Evolutionary conservation across 2,329 filamentous ascomycete genomes (phyloP), one percentile per base, ranked within the genome.

Genomic region (Cladophialophora chaetospira): DNA sequence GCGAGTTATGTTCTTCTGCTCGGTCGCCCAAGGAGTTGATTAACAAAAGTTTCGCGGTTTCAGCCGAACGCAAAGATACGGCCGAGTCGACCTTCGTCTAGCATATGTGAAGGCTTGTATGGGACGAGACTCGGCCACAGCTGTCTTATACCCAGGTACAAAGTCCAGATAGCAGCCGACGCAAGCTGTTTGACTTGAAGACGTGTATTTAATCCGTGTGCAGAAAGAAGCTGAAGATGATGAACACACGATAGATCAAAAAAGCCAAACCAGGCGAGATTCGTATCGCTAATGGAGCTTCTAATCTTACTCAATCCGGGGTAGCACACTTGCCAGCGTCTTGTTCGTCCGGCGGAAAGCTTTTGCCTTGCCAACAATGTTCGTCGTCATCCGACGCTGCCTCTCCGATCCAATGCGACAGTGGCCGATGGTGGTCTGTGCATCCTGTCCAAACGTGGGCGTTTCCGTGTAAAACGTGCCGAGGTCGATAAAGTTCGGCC

Each of bases 371-470:
- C 21, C 17, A 21, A n/a, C 44, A 29, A 21, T 29, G 29, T 19
- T 19, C n/a, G 3, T n/a, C 44, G 9, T 28, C 9, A 28, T 15
- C n/a, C 3, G 23, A 23, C 13, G 13, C 38, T 25, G 46, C 33
- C 46, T 49, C 33, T 11, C 46, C 31, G 31, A 15, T n/a, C 10
- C 5, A 23, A 48, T 48, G 45, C 45, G 45, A 25, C 29, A 8
- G 29, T 49, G 46, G 46, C 46, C 46, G 46, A 28, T 38, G 13
- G 21, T 48, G 46, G 31, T 3, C 15, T 19, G 15, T 38, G 35
- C 35, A 9, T 10, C n/a, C n/a, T 6, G 21, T 38, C 15, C 5
- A 6, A 19, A 4, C 6, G 35, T 38, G 36, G 36, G 15, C 36
- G 23, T 19, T 40, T 11, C 3, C 17, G 17, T 19, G 15, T 15